Evolutionary conservation across 371 early-diverging fungal species (phyloP).

Genomic region (Lichtheimia ramosa): DNA sequence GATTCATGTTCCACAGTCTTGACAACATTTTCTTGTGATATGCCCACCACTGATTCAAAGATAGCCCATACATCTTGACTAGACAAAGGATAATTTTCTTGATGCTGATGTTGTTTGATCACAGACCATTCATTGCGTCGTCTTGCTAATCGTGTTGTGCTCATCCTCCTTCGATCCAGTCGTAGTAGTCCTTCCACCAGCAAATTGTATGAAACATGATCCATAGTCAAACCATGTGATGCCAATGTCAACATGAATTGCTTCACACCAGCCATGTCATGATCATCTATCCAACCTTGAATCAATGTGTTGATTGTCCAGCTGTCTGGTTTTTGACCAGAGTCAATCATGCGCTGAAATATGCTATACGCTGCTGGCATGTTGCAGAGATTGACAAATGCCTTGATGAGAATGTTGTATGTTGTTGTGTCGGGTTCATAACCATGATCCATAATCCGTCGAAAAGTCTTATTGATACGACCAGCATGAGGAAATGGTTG

Average conservation of each 20-base stretch:
- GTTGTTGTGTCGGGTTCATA: constrained; percentile 72
- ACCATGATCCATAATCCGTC: constrained; percentile 40
- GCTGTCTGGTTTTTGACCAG: constrained; percentile 23
- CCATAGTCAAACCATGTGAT: constrained; percentile 6
- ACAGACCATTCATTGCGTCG: constrained; percentile 16
- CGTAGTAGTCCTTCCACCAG: constrained; percentile 38
- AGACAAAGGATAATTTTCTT: constrained; percentile 14
- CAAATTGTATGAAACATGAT: constrained; percentile 38
- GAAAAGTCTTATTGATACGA: constrained; percentile 21
- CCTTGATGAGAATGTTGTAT: constrained; percentile 79
- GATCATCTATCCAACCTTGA: constrained; percentile 31
- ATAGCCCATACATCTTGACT: constrained; percentile 34
- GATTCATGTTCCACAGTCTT: neutral
- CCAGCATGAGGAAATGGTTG: constrained; percentile 32
- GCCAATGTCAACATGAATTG: constrained; percentile 17
- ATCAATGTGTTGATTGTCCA: constrained; percentile 34
- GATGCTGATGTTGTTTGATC: constrained; percentile 8
- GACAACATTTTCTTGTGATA: constrained; percentile 8
- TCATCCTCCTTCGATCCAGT: constrained; percentile 18
- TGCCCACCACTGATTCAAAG: constrained; percentile 32
- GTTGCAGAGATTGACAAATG: constrained; percentile 65
- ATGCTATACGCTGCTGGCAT: constrained; percentile 39
- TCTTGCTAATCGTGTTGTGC: constrained; percentile 10
- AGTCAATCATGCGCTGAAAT: constrained; percentile 22
- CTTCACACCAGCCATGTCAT: constrained; percentile 30